phyloP scores from a whole-genome alignment of 306 rosid species.

The Cicer cuneatum region DNA sequence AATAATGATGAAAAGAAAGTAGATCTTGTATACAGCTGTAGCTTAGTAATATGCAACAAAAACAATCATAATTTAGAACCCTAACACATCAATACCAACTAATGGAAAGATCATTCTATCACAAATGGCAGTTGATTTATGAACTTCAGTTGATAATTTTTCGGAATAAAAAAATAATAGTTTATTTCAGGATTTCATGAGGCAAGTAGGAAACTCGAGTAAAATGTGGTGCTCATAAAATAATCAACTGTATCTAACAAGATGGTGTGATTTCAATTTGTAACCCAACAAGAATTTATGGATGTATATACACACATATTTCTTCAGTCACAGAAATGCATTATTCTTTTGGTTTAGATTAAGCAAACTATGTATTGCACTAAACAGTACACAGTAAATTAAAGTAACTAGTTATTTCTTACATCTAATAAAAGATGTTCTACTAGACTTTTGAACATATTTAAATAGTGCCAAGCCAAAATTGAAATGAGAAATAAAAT shows the following conservation, averaged over 20 bases:
- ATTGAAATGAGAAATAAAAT: background rate
- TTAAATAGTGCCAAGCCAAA: background rate
- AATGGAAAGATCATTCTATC: slow-evolving; percentile 13
- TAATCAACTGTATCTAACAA: background rate
- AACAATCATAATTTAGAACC: slow-evolving; percentile 1
- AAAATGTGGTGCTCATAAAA: slow-evolving; percentile 12
- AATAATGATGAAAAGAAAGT: slow-evolving; percentile 26
- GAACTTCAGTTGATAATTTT: slow-evolving; percentile 3
- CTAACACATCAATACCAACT: slow-evolving; percentile 17
- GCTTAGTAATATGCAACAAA: slow-evolving; percentile 15
- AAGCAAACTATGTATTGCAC: slow-evolving; percentile 10
- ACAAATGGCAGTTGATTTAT: slow-evolving; percentile 10
- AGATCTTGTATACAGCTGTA: slow-evolving; percentile 1
- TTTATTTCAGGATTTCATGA: slow-evolving; percentile 3
- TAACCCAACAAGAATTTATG: slow-evolving; percentile 19
- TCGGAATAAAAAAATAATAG: background rate
- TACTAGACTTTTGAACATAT: slow-evolving; percentile 15
- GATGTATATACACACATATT: slow-evolving; percentile 15
- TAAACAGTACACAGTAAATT: slow-evolving; percentile 1
- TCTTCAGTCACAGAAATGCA: slow-evolving; percentile 8
- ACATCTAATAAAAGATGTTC: background rate
- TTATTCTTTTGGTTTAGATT: slow-evolving; percentile 16
- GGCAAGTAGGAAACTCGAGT: slow-evolving; percentile 15
- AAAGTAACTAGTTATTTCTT: slow-evolving; percentile 18
- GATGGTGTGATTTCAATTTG: slow-evolving; percentile 10